These are phyloP conservation scores for Talaromyces verruculosus DNA, from an alignment of 2,329 filamentous ascomycete species.

Conservation along the genomic window DNA sequence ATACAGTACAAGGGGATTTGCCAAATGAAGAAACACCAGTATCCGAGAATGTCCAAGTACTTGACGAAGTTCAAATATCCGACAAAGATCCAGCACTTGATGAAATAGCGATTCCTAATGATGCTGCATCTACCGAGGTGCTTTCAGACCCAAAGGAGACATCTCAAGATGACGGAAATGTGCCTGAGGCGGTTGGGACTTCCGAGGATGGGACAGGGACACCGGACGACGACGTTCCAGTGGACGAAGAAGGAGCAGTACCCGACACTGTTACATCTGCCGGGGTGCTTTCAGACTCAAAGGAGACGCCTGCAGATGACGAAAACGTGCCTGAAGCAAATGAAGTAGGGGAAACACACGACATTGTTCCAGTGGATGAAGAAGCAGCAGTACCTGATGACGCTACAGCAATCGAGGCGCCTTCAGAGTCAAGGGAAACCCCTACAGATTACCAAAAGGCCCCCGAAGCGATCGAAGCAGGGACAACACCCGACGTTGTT, in stretches of 20 bases:
- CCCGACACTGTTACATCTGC: too few relatives aligned
- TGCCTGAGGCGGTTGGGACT: background rate
- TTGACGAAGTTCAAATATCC: background rate
- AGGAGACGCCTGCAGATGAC: too few relatives aligned
- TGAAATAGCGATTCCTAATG: background rate
- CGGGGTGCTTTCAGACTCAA: too few relatives aligned
- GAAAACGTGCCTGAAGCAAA: background rate
- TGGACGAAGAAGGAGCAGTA: background rate
- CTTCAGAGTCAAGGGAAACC: too few relatives aligned
- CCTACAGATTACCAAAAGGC: too few relatives aligned
- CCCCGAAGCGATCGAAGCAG: too few relatives aligned
- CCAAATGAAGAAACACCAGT: background rate
- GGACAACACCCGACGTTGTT: too few relatives aligned
- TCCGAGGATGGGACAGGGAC: background rate
- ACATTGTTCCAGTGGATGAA: too few relatives aligned
- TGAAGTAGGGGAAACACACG: too few relatives aligned
- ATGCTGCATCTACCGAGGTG: background rate
- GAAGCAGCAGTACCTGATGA: too few relatives aligned
- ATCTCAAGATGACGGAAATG: background rate
- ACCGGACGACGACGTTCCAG: background rate
- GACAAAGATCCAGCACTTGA: background rate
- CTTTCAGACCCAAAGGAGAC: background rate
- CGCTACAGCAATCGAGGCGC: too few relatives aligned
- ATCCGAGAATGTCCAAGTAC: background rate
- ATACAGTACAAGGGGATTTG: background rate